Evolutionary conservation across 208 protist species (phyloP), one percentile per base, ranked within the genome.

Genomic region (Acanthamoeba sp.): DNA sequence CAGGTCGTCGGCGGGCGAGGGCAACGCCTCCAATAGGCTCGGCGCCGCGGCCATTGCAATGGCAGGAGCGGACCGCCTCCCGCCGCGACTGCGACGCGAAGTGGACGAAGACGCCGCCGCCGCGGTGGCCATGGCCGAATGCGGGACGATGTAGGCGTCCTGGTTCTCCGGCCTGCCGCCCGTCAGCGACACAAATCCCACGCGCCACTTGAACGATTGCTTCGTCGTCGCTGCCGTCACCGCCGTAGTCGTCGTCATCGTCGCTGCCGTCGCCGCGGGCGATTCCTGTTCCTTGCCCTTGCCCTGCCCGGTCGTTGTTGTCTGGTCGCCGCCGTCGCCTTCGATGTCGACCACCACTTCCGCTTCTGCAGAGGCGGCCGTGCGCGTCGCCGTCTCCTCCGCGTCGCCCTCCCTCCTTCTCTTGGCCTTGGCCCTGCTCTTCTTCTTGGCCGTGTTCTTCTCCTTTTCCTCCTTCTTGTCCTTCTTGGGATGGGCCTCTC

Each of bases 141-240:
- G 45, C 22, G 85, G 85, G n/a, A 91, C 85, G 38, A 91, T 91
- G 36, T 48, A 91, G 34, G 85, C 85, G 52, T 91, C 85, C 85
- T 91, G 85, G 34, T 91, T 91, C 36, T 91, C 85, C 9, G 50
- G 50, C 29, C 85, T 7, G 22, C 85, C 85, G n/a, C 85, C 85
- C 38, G 50, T 71, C 10, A 64, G 36, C 57, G 85, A 73, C 20
- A 36, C 48, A 24, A 73, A 73, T 3, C 85, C 85, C 34, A 71
- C 85, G 18, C 85, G 50, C 50, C 50, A 91, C 85, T n/a, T 38
- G 34, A 91, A 91, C 59, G 42, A 42, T 4, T 3, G 45, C 32
- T 89, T 89, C 52, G 48, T 9, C 27, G 1, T 3, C 42, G 42
- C 9, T 29, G 73, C 73, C 36, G 42, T 48, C 36, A 12, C 7